Percentiles rank a stretch among this genome's conserved stretches.
Evolutionary conservation across 1,284 basidiomycete species (phyloP).

Genomic region (Trichosporon asahii): DNA sequence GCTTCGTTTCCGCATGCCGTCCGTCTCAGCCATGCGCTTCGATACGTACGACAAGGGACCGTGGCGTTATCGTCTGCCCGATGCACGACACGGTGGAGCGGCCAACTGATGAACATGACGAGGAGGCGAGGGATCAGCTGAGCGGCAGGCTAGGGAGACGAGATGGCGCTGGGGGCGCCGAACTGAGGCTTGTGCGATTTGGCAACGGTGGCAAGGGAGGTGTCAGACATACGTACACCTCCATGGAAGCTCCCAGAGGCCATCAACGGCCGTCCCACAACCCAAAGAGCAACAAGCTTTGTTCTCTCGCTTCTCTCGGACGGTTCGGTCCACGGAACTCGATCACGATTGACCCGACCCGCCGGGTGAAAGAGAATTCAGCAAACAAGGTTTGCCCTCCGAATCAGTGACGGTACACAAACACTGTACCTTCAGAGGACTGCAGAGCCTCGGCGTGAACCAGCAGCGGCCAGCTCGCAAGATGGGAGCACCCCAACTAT

Average conservation of each 20-base stretch:
- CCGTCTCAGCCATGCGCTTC: neutral
- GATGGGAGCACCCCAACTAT: neutral
- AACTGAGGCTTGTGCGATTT: neutral
- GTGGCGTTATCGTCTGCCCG: neutral
- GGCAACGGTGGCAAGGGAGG: neutral
- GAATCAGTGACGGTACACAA: too few relatives aligned
- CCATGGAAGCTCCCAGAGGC: neutral
- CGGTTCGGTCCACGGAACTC: neutral
- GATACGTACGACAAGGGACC: neutral
- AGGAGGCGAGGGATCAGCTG: neutral
- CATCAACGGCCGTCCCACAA: neutral
- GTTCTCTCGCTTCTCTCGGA: neutral
- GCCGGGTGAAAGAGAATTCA: neutral
- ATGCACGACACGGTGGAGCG: neutral
- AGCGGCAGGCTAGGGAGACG: neutral
- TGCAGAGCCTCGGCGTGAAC: neutral
- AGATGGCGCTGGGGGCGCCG: neutral
- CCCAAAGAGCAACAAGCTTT: neutral
- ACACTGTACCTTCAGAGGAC: too few relatives aligned
- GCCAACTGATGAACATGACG: neutral
- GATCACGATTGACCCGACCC: neutral
- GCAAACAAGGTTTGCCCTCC: neutral
- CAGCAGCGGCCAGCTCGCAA: neutral
- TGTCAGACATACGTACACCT: neutral
- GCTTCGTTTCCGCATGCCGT: neutral